Percentiles rank a stretch among this genome's conserved stretches.
Evolutionary conservation across 1,284 basidiomycete species (phyloP).

Genomic region (Naganishia cerealis): DNA sequence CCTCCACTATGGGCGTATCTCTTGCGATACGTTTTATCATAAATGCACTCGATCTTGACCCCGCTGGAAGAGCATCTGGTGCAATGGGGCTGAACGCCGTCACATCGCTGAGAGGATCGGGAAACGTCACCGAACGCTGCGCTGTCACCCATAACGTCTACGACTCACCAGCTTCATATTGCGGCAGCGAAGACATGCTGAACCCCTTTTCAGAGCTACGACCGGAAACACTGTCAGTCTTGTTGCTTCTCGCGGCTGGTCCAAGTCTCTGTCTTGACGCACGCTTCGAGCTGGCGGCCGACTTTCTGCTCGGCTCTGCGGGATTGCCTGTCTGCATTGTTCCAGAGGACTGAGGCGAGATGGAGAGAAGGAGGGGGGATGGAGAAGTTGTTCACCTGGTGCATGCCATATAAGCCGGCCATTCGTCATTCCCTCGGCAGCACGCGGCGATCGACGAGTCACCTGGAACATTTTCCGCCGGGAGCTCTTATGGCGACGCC

Average conservation of each 20-base stretch:
- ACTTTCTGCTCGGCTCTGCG: neutral
- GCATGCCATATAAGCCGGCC: too few relatives aligned
- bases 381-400: too few relatives aligned
- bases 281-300: neutral
- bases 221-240: neutral
- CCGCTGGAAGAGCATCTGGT: constrained; percentile 6
- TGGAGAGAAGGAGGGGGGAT: too few relatives aligned
- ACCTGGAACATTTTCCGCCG: too few relatives aligned
- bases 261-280: neutral
- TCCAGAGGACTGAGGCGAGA: neutral
- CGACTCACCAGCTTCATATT: constrained; percentile 17
- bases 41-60: constrained; percentile 1
- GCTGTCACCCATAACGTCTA: neutral
- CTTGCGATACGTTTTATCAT: constrained; percentile 7
- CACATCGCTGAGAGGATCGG: constrained; percentile 11
- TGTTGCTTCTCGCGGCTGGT: neutral
- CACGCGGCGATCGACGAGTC: too few relatives aligned
- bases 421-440: too few relatives aligned
- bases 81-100: constrained; percentile 11
- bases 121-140: neutral
- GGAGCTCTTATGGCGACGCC: too few relatives aligned
- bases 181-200: constrained; percentile 24
- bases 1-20: constrained; percentile 1
- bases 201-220: constrained; percentile 18
- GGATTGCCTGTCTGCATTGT: neutral